Evolutionary conservation across 352 stramenopile genomes (phyloP), one percentile per base, ranked within the genome.

Genomic region (Phytophthora macrochlamydospora): DNA sequence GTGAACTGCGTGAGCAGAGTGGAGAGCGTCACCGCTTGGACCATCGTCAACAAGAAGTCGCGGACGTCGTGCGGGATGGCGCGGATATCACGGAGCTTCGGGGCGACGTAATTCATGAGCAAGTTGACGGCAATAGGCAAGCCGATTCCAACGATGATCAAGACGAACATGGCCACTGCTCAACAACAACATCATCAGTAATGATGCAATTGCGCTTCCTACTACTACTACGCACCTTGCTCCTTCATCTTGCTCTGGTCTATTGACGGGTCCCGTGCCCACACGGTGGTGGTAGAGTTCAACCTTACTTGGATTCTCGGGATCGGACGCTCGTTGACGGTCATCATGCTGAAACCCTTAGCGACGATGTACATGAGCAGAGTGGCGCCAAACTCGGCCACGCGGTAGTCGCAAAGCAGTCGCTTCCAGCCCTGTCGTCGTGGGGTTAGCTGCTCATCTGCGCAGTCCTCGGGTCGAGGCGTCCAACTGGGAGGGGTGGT

Each of bases 1-100:
- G 73, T 68, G 46, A 91, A 85, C 51, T 91, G 73, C 40, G 76
- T 88, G 29, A 88, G 57, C 14, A 89, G 48, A 62, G 67, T 59
- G 49, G 71, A 66, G 44, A 89, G 59, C 4, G 75, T 69, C 12
- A 70, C 60, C 1, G 79, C 79, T 44, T 78, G 67, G 13, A 65
- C 59, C 12, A 91, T 60, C 38, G 69, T 87, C 57, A 91, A 57
- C n/a, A 89, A 42, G 31, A 91, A 89, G 59, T 91, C 82, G 1
- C 82, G 78, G 38, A 81, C 83, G 71, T 91, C 82, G 66, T 87
- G 59, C 30, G 67, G 69, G 56, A 89, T 85, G 14, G 74, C 51
- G 33, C 72, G 79, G 7, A 74, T 53, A 35, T 75, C 62, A 46
- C 82, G 80, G 37, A 79, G 76, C 43, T 73, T 67, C 12, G 79